A percentile compares a stretch with the other conserved stretches of the same genome.
Conservation (phyloP, 1,139 yeast species). For the Blastobotrys capitulatus region DNA sequence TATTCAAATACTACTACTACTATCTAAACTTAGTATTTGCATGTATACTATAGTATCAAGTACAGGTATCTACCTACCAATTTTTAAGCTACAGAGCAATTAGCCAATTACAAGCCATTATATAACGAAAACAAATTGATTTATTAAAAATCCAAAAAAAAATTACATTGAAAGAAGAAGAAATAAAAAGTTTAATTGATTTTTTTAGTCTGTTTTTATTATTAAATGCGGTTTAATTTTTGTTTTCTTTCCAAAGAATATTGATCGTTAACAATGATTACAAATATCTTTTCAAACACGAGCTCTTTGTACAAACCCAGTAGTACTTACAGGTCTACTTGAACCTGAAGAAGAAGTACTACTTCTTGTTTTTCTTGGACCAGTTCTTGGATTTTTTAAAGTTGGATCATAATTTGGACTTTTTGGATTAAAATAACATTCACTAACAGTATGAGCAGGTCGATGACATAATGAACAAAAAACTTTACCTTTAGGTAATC, state of each 20-base stretch:
- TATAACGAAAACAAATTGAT: too few relatives aligned
- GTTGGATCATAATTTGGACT: slow-evolving; percentile 14
- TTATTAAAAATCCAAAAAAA: too few relatives aligned
- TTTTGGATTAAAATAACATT: slow-evolving; percentile 14
- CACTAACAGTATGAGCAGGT: slow-evolving; percentile 13
- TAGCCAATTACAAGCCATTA: too few relatives aligned
- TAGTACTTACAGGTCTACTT: not conserved
- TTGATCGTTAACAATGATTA: too few relatives aligned
- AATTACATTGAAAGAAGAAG: too few relatives aligned
- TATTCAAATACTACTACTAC: too few relatives aligned
- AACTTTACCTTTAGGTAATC: slow-evolving; percentile 13
- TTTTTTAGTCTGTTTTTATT: not conserved
- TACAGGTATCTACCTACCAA: too few relatives aligned
- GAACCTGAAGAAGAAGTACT: not conserved
- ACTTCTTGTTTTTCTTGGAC: slow-evolving; percentile 6
- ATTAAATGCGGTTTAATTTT: not conserved
- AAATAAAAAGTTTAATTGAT: too few relatives aligned
- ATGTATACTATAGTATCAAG: too few relatives aligned
- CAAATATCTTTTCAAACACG: not conserved
- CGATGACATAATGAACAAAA: slow-evolving; percentile 15
- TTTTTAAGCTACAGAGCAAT: too few relatives aligned
- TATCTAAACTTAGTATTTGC: too few relatives aligned
- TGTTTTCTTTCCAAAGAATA: not conserved
- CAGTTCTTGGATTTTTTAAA: slow-evolving; percentile 10
- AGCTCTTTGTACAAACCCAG: not conserved